Conservation (phyloP, 176 grass and related monocot species). For the Musa beccarii region DNA sequence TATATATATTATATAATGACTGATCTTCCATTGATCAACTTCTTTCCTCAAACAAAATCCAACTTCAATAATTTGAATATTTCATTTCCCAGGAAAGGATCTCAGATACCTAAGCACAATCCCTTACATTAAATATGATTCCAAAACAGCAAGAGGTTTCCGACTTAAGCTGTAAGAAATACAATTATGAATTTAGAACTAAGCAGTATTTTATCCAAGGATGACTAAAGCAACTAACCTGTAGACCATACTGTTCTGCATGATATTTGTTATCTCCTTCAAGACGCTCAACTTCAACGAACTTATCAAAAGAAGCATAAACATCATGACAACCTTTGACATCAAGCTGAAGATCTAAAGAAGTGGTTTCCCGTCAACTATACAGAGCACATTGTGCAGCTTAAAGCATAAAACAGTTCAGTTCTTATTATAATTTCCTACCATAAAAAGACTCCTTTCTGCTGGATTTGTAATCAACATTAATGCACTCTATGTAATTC, state of each 20-base stretch:
- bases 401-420: neutral
- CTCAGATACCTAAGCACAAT: too few relatives aligned
- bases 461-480: conserved; percentile 11
- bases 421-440: neutral
- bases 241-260: conserved; percentile 16
- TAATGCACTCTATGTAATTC: conserved; percentile 15
- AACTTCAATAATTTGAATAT: neutral
- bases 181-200: neutral
- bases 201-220: neutral
- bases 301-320: conserved; percentile 14
- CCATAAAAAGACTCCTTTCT: conserved; percentile 15
- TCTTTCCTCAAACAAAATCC: neutral
- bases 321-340: conserved; percentile 9
- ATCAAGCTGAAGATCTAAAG: conserved; percentile 18
- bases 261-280: conserved; percentile 6
- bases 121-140: too few relatives aligned
- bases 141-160: too few relatives aligned
- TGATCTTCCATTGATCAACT: too few relatives aligned
- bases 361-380: neutral
- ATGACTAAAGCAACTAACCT: conserved; percentile 2
- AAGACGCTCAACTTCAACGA: conserved; percentile 11
- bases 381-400: neutral
- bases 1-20: too few relatives aligned
- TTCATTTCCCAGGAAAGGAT: too few relatives aligned
- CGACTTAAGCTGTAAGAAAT: too few relatives aligned